Evolutionary conservation across 1,139 yeast genomes (phyloP).

Genomic region (Saccharomyces hybrid): DNA sequence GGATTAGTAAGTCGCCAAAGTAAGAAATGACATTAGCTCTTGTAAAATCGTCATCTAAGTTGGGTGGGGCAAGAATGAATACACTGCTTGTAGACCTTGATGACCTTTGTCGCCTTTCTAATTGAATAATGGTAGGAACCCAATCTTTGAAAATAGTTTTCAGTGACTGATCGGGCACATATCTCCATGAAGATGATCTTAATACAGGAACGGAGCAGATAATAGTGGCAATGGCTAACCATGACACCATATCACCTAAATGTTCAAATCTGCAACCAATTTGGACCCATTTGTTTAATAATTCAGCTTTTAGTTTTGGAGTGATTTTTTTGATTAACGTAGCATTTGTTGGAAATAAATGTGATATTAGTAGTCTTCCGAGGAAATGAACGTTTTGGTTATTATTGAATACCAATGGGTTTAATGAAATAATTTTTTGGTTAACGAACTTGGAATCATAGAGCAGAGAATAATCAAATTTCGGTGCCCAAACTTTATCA

Average conservation of each 20-base stretch:
- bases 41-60: slow-evolving; percentile 70
- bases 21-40: slow-evolving; percentile 80
- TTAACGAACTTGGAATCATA: slow-evolving; percentile 41
- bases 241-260: slow-evolving; percentile 88
- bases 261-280: slow-evolving; percentile 72
- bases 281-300: slow-evolving; percentile 79
- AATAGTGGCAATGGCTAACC: slow-evolving; percentile 85
- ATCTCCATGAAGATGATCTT: slow-evolving; percentile 70
- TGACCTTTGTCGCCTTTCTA: slow-evolving; percentile 66
- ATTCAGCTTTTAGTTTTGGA: slow-evolving; percentile 48
- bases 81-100: slow-evolving; percentile 42
- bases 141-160: slow-evolving; percentile 71
- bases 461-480: slow-evolving; percentile 50
- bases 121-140: slow-evolving; percentile 90
- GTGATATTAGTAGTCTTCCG: slow-evolving; percentile 64
- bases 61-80: slow-evolving; percentile 62
- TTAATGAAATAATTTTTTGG: slow-evolving; percentile 18
- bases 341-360: slow-evolving; percentile 41
- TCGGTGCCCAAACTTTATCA: slow-evolving; percentile 66
- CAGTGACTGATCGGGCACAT: slow-evolving; percentile 54
- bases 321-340: slow-evolving; percentile 16
- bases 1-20: slow-evolving; percentile 65
- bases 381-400: slow-evolving; percentile 64
- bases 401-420: slow-evolving; percentile 63
- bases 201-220: slow-evolving; percentile 78